Evolutionary conservation across 768 basidiomycete species (phyloP), one percentile per base, ranked within the genome.

Genomic region (Trametes gibbosa): DNA sequence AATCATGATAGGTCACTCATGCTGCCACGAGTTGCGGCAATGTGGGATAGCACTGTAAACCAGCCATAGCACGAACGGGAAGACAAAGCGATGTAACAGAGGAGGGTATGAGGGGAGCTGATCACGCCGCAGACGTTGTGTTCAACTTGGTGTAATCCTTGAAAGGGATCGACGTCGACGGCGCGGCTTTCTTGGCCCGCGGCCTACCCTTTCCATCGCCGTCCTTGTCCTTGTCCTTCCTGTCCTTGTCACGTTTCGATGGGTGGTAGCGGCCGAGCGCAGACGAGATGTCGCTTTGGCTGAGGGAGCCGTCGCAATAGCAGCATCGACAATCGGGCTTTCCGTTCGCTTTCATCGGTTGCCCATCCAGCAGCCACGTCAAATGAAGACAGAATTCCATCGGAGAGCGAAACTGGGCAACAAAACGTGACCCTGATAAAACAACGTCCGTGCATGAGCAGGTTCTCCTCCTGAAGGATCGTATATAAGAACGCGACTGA

Each of bases 311-410:
- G 50, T 67, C 61, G 45, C 69, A 70, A 34, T 70, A 70, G 29
- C 49, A 48, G 54, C 69, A 70, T n/a, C 53, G 25, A 55, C 69
- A 70, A 21, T 56, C 56, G 5, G 64, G 64, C n/a, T 37, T 32
- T 16, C 61, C 60, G 32, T 60, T 55, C 23, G 2, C 21, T 17
- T 56, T 65, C 57, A 58, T 41, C 6, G 65, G 62, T 12, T 53
- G 47, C 25, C 67, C 69, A 14, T 59, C 46, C 41, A 66, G 37
- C 5, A 70, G 49, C 69, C 69, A 70, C 34, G 54, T 53, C 12
- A 62, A 42, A 34, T 70, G 69, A 3, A 59, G 34, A n/a, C 47
- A 59, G 48, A 70, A 70, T 55, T 70, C 69, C 41, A 46, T 52
- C 3, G 69, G 65, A 3, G 69, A 70, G 16, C 69, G 64, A 47